Base-by-base conservation (phyloP, 2,329 filamentous ascomycete genomes). In the Penicillium sclerotigenum region DNA sequence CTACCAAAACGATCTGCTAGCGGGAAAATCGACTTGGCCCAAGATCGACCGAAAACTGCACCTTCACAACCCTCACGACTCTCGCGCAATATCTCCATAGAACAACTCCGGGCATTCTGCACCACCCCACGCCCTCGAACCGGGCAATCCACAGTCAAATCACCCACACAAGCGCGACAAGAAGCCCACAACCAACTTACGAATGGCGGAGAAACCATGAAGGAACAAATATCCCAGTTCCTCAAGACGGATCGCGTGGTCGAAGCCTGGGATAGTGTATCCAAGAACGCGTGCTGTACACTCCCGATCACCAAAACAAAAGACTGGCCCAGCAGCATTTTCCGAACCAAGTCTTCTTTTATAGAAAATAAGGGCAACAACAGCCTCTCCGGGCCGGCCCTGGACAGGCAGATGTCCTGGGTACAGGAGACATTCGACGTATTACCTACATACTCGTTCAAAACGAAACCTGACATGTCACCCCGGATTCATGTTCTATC, bases 191-290 rank as follows among this genome's bases (percentile, higher is more conserved):
- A 52, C n/a, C 36, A 37, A 38, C 57, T 28, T 22, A 56, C 18
- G 26, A 58, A 56, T 29, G 47, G 54, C 42, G 57, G 49, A 2
- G 68, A 73, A 9, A 67, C 60, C 5, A 66, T 72, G 65, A 71
- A 68, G 53, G 59, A 65, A 11, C 71, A 73, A 56, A 61, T 73
- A 16, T 61, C 65, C 33, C 68, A 71, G 14, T 70, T 68, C 52
- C 61, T 73, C n/a, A 71, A 68, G 38, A 69, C 69, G 2, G 70
- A 72, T 49, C 66, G 64, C n/a, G 70, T 71, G 16, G 52, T 67
- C 14, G 70, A 73, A 10, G 60, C 65, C 10, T 71, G 69, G 69
- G 69, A 72, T 26, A 64, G 34, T 33, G 59, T 65, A 11, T 56
- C 61, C 22, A 61, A 62, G 20, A 67, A 61, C 31, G 59, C 66